Percentiles rank a stretch among this genome's conserved stretches.
These are phyloP conservation scores for Erysimum cheiranthoides DNA, from an alignment of 345 rosid genomes.

Conservation along the genomic window DNA sequence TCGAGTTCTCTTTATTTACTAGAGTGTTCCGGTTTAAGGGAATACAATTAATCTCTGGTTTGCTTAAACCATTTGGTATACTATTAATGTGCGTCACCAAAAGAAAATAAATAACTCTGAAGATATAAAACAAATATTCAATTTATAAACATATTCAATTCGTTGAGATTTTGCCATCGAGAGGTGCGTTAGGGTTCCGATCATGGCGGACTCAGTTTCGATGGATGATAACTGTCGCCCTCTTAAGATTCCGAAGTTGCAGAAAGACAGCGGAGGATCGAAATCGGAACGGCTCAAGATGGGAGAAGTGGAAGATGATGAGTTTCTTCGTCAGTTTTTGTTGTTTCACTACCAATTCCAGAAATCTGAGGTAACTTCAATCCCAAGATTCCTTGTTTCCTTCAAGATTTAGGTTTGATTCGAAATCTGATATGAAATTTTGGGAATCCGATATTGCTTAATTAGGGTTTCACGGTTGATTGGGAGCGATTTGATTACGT, in stretches of 20 bases:
- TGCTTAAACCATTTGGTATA: no score
- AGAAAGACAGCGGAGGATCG: neutral
- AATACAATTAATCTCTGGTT: no score
- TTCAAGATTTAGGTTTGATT: neutral
- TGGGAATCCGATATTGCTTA: neutral
- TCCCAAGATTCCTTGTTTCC: neutral
- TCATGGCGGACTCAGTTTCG: no score
- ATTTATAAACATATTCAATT: no score
- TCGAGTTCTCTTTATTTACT: no score
- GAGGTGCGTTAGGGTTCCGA: no score
- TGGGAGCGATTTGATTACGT: no score
- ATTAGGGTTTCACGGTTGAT: conserved; percentile 4
- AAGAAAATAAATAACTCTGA: no score
- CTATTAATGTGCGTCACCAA: no score
- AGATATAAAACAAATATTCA: no score
- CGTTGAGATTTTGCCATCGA: no score
- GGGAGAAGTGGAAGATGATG: neutral
- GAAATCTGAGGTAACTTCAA: conserved; percentile 3
- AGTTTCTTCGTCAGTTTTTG: neutral
- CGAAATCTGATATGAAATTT: neutral
- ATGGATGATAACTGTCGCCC: neutral
- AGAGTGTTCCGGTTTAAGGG: no score
- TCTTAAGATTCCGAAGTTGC: conserved; percentile 1
- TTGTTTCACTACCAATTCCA: conserved; percentile 5
- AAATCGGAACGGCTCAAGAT: neutral